These are phyloP conservation scores for Nakazawaea siamensis DNA, from an alignment of 805 yeast genomes.

Conservation along the genomic window DNA sequence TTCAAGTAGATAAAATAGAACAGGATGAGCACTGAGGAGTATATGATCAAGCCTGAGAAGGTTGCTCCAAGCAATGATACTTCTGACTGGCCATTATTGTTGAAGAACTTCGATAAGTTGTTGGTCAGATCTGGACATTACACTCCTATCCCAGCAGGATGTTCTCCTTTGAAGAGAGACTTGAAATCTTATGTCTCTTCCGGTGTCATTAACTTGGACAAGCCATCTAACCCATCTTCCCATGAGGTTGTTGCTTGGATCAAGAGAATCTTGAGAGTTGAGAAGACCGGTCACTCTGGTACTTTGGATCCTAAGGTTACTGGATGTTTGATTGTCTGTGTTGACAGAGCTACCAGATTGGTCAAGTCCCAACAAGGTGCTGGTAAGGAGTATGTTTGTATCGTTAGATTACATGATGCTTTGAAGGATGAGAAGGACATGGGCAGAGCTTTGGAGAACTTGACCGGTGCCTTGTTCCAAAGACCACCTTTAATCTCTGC, in stretches of 20 bases:
- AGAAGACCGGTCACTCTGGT: constrained; percentile 98
- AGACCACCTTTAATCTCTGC: constrained; percentile 99
- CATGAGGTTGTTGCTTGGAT: constrained; percentile 99
- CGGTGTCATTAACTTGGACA: constrained; percentile 95
- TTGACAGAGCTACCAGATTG: constrained; percentile 95
- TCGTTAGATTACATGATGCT: constrained; percentile 91
- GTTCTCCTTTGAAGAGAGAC: constrained; percentile 92
- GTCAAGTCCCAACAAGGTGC: constrained; percentile 99
- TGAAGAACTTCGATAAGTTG: constrained; percentile 90
- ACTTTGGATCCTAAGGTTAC: constrained; percentile 96
- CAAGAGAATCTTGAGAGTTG: constrained; percentile 89
- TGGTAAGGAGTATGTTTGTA: constrained; percentile 98
- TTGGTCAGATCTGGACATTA: constrained; percentile 95
- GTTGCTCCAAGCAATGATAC: constrained; percentile 76
- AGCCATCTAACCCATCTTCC: constrained; percentile 96
- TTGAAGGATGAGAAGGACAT: constrained; percentile 82
- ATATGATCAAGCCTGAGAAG: constrained; percentile 82
- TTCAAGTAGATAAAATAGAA: neutral
- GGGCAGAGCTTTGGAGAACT: constrained; percentile 80
- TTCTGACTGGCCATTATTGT: constrained; percentile 89
- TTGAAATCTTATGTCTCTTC: constrained; percentile 81
- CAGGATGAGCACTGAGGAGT: constrained; percentile 55
- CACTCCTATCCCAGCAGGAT: constrained; percentile 94
- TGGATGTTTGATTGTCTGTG: constrained; percentile 96
- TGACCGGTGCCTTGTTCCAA: constrained; percentile 98